Conservation (phyloP, 805 yeast genomes). For the Metschnikowia aberdeeniae region DNA sequence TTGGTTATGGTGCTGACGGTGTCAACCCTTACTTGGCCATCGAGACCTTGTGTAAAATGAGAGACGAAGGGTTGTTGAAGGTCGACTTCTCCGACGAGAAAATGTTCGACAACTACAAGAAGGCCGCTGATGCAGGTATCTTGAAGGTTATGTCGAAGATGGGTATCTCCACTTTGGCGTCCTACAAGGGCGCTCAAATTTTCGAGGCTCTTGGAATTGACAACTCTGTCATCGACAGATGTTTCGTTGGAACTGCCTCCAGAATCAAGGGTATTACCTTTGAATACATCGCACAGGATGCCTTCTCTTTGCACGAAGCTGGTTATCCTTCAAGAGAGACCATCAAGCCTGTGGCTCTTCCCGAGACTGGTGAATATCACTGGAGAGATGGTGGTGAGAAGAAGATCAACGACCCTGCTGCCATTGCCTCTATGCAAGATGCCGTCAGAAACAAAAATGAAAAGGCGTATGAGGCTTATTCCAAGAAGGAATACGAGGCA, state of each 20-base stretch:
- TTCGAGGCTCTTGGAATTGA: constrained; percentile 96
- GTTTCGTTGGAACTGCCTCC: constrained; percentile 97
- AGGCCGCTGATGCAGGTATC: constrained; percentile 86
- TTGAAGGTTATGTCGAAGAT: constrained; percentile 97
- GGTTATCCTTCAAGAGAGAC: constrained; percentile 82
- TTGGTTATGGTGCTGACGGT: constrained; percentile 98
- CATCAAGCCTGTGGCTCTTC: constrained; percentile 66
- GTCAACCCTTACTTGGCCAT: constrained; percentile 90
- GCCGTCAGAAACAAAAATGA: constrained; percentile 98
- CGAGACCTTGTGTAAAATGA: constrained; percentile 83
- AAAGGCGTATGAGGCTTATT: constrained; percentile 84
- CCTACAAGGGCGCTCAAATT: constrained; percentile 99
- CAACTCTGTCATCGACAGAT: constrained; percentile 89
- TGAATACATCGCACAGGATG: constrained; percentile 95
- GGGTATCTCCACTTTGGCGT: constrained; percentile 98
- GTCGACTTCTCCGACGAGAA: constrained; percentile 53
- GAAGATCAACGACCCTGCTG: constrained; percentile 91
- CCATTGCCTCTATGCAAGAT: constrained; percentile 92
- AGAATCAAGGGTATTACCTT: constrained; percentile 94
- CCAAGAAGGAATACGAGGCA: constrained; percentile 87
- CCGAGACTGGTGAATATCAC: constrained; percentile 96
- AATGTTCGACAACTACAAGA: constrained; percentile 73
- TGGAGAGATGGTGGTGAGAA: constrained; percentile 99
- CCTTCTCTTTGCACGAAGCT: constrained; percentile 86
- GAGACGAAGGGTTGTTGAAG: constrained; percentile 66